Evolutionary conservation across 495 filamentous ascomycete species (phyloP).

Genomic region (Aspergillus bridgeri): DNA sequence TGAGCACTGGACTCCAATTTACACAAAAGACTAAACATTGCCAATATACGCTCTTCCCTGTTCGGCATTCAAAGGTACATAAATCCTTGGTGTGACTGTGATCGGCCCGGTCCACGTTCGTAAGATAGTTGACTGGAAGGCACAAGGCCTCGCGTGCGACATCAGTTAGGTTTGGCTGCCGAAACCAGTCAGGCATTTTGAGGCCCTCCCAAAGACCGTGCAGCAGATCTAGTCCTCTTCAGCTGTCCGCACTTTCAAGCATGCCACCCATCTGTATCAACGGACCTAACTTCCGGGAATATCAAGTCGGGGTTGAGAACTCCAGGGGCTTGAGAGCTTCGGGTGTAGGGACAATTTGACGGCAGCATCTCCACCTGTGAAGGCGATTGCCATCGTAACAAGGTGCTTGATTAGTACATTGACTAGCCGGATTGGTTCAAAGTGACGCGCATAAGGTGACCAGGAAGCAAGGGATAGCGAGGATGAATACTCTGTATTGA

Average conservation of each 20-base stretch:
- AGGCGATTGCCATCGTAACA: too few species aligned
- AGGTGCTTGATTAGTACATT: too few species aligned
- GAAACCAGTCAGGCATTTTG: background rate
- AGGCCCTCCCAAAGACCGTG: slow-evolving; percentile 9
- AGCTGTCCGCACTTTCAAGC: background rate
- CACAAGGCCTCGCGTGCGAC: background rate
- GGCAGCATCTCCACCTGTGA: too few species aligned
- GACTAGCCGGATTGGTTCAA: too few species aligned
- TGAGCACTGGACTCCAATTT: too few species aligned
- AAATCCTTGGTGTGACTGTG: background rate
- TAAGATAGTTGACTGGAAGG: background rate
- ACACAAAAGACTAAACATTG: background rate
- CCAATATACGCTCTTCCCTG: background rate
- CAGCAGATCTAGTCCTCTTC: background rate
- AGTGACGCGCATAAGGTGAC: too few species aligned
- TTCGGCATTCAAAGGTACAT: background rate
- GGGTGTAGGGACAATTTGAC: background rate
- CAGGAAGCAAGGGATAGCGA: background rate
- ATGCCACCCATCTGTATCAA: background rate
- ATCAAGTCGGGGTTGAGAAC: background rate
- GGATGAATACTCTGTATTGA: too few species aligned
- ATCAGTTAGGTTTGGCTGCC: background rate
- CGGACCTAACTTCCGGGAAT: background rate
- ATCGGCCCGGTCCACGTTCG: background rate
- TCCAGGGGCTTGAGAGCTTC: too few species aligned